Conservation (phyloP, 2,329 filamentous ascomycete species). For the Trichocomaceae sp. region DNA sequence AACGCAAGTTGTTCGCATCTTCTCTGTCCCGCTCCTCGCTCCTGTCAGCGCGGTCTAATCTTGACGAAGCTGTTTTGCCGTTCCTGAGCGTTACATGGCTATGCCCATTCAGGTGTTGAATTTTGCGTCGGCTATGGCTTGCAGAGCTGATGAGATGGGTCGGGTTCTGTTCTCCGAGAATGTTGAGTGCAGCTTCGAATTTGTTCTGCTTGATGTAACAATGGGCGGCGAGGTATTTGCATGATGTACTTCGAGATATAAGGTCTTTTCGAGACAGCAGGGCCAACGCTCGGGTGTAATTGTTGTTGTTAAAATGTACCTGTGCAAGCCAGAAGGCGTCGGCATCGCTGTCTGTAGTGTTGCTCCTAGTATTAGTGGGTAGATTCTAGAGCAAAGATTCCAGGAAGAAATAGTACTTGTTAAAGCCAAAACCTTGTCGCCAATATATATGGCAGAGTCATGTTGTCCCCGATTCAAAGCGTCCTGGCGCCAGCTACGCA, state of each 20-base stretch:
- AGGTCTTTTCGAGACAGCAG: slow-evolving; percentile 81
- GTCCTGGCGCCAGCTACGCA: slow-evolving; percentile 92
- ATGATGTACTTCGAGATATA: slow-evolving; percentile 72
- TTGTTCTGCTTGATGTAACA: slow-evolving; percentile 89
- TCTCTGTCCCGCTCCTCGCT: slow-evolving; percentile 60
- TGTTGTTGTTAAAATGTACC: slow-evolving; percentile 90
- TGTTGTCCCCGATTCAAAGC: slow-evolving; percentile 94
- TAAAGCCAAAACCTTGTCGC: slow-evolving; percentile 90
- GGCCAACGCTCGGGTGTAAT: slow-evolving; percentile 84
- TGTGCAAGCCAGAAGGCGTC: slow-evolving; percentile 98
- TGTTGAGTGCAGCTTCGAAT: slow-evolving; percentile 77
- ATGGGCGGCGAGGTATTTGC: slow-evolving; percentile 86
- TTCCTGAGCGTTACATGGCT: slow-evolving; percentile 44
- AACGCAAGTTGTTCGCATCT: slow-evolving; percentile 68
- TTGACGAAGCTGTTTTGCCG: slow-evolving; percentile 41
- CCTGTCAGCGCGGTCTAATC: slow-evolving; percentile 47
- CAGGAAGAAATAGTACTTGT: slow-evolving; percentile 58
- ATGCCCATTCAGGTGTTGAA: slow-evolving; percentile 57
- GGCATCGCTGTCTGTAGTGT: slow-evolving; percentile 67
- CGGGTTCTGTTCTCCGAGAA: slow-evolving; percentile 92
- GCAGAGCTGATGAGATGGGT: slow-evolving; percentile 68
- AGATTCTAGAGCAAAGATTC: background rate
- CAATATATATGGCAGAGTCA: slow-evolving; percentile 93
- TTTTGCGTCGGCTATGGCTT: slow-evolving; percentile 60
- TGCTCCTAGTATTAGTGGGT: slow-evolving; percentile 12